Evolutionary conservation across 768 basidiomycete genomes (phyloP).

Genomic region (Tulasnella sp.): DNA sequence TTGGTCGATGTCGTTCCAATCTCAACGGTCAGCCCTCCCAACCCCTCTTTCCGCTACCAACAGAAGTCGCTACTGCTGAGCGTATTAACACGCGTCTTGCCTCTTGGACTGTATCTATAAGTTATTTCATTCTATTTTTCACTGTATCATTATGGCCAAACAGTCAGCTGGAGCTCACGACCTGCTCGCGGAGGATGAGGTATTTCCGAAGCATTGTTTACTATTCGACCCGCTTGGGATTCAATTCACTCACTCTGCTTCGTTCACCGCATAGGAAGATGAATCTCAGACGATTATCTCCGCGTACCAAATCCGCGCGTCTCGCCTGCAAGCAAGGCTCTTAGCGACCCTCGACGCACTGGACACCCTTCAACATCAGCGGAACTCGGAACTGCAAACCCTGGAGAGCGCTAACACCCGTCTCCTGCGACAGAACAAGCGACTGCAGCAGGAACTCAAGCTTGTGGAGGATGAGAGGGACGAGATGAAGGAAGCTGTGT

Average conservation of each 20-base stretch:
- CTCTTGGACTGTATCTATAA: background rate
- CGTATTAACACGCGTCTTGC: background rate
- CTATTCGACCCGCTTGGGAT: background rate
- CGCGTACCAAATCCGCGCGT: background rate
- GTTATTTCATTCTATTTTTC: background rate
- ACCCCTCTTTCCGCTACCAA: background rate
- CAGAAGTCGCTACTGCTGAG: background rate
- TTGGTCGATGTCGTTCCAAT: background rate
- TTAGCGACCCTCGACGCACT: conserved; percentile 10
- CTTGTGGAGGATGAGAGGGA: background rate
- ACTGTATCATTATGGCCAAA: background rate
- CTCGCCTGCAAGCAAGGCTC: background rate
- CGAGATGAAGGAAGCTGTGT: conserved; percentile 7
- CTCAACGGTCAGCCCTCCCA: background rate
- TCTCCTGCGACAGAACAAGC: background rate
- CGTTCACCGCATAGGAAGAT: background rate
- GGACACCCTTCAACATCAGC: background rate
- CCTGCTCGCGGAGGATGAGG: background rate
- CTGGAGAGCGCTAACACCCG: background rate
- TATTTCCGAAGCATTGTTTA: background rate
- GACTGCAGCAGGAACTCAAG: background rate
- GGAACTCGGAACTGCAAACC: background rate
- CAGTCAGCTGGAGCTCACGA: background rate
- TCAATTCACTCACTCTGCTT: background rate
- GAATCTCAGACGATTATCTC: background rate